Evolutionary conservation across 1,284 basidiomycete species (phyloP).

Genomic region (Mycosarcoma mackinlayi): DNA sequence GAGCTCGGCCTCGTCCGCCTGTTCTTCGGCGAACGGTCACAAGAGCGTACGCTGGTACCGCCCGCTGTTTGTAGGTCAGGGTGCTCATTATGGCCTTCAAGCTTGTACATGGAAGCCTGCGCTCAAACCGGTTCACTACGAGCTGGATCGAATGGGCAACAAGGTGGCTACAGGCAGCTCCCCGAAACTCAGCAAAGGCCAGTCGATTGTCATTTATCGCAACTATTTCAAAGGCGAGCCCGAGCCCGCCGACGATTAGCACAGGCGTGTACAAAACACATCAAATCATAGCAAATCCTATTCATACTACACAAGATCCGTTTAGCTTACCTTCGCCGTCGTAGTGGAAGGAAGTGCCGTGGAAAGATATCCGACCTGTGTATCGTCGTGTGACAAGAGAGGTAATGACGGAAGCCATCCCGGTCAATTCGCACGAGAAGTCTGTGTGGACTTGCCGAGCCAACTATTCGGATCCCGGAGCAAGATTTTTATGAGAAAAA

Average conservation of each 20-base stretch:
- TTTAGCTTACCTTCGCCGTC: too few species aligned
- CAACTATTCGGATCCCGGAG: too few species aligned
- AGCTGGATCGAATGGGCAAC: conserved; percentile 40
- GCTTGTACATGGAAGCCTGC: conserved; percentile 20
- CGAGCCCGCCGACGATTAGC: conserved; percentile 37
- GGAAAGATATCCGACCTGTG: too few species aligned
- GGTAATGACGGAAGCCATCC: too few species aligned
- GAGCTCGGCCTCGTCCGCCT: neutral
- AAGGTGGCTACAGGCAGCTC: conserved; percentile 37
- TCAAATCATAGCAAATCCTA: too few species aligned
- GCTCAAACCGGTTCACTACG: conserved; percentile 40
- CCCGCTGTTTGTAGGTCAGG: conserved; percentile 41
- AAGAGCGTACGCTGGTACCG: conserved; percentile 47
- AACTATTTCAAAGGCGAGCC: conserved; percentile 50
- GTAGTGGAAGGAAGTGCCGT: too few species aligned
- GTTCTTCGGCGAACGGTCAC: conserved; percentile 1
- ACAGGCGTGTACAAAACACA: too few species aligned
- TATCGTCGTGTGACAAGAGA: too few species aligned
- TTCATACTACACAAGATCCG: too few species aligned
- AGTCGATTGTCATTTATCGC: conserved; percentile 40
- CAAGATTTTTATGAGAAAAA: neutral
- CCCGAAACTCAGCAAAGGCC: conserved; percentile 41
- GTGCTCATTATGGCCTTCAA: conserved; percentile 32
- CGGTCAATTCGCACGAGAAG: conserved; percentile 5
- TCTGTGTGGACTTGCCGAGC: neutral